These are phyloP conservation scores for Barnettozyma californica DNA, from an alignment of 805 yeast genomes.

Conservation along the genomic window DNA sequence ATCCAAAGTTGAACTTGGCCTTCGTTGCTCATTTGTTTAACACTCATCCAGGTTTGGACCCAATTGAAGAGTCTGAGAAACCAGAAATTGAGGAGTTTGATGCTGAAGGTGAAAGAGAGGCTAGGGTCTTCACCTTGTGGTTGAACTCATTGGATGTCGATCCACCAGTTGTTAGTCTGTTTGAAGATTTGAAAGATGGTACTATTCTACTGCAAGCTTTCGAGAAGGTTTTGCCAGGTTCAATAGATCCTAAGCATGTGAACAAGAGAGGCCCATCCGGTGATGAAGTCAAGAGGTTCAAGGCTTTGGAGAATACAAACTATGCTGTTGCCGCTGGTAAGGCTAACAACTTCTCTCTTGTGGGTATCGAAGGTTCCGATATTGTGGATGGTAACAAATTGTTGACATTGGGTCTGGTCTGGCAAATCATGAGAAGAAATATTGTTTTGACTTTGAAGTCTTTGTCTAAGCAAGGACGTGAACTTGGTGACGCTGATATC, in stretches of 20 bases:
- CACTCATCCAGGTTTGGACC: conserved; percentile 95
- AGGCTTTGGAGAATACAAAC: conserved; percentile 95
- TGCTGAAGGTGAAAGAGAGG: conserved; percentile 99
- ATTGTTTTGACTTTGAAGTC: conserved; percentile 77
- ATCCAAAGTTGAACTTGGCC: conserved; percentile 93
- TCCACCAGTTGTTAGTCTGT: conserved; percentile 85
- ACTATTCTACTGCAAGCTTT: conserved; percentile 83
- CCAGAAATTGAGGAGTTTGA: conserved; percentile 97
- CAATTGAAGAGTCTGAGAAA: conserved; percentile 84
- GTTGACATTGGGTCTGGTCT: conserved; percentile 85
- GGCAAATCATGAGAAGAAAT: conserved; percentile 98
- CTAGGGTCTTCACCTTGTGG: conserved; percentile 97
- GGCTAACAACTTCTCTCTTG: conserved; percentile 85
- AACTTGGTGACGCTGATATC: conserved; percentile 78
- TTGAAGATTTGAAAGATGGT: conserved; percentile 95
- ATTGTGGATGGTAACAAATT: conserved; percentile 90
- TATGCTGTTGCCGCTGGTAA: conserved; percentile 97
- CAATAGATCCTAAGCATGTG: conserved; percentile 71
- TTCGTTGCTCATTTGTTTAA: conserved; percentile 96
- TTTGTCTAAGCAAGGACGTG: conserved; percentile 62
- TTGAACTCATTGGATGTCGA: conserved; percentile 93
- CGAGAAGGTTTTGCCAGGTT: conserved; percentile 93
- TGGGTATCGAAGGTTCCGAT: conserved; percentile 97
- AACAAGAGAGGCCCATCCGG: conserved; percentile 81
- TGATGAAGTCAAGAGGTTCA: conserved; percentile 77